These are phyloP conservation scores for Zygotorulaspora florentina DNA, from an alignment of 805 yeast genomes.

Conservation along the genomic window DNA sequence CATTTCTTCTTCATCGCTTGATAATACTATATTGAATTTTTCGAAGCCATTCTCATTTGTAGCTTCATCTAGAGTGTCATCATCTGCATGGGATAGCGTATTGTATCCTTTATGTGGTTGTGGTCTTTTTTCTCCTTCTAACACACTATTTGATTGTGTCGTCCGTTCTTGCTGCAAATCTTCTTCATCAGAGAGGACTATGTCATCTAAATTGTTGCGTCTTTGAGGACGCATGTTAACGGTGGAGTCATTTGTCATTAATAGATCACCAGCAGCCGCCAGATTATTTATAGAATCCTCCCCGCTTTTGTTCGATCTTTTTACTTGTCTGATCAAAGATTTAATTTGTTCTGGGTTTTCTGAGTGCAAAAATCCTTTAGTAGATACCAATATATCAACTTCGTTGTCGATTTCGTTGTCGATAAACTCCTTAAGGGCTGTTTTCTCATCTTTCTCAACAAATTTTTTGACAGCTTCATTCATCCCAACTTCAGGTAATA, in stretches of 20 bases:
- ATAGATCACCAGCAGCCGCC: conserved; percentile 5
- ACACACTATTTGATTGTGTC: conserved; percentile 2
- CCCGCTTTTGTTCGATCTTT: conserved; percentile 29
- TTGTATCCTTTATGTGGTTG: conserved; percentile 4
- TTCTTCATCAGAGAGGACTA: neutral
- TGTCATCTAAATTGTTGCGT: neutral
- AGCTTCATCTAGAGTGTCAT: conserved; percentile 14
- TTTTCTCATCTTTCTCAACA: conserved; percentile 80
- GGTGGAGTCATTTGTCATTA: neutral
- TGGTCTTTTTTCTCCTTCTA: neutral
- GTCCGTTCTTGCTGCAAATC: neutral
- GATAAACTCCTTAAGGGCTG: conserved; percentile 60
- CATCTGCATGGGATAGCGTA: conserved; percentile 16
- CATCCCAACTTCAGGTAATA: conserved; percentile 73
- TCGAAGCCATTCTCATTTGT: neutral
- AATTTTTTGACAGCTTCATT: conserved; percentile 66
- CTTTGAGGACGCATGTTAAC: neutral
- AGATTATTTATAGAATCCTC: conserved; percentile 2
- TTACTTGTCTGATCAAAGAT: conserved; percentile 41
- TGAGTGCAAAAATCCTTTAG: conserved; percentile 39
- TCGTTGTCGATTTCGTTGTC: conserved; percentile 52
- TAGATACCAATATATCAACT: conserved; percentile 43
- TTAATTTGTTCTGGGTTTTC: conserved; percentile 42
- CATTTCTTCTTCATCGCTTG: conserved; percentile 13
- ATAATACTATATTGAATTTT: neutral